Evolutionary conservation across 176 grass and related monocot genomes (phyloP).

Genomic region (Lolium rigidum): DNA sequence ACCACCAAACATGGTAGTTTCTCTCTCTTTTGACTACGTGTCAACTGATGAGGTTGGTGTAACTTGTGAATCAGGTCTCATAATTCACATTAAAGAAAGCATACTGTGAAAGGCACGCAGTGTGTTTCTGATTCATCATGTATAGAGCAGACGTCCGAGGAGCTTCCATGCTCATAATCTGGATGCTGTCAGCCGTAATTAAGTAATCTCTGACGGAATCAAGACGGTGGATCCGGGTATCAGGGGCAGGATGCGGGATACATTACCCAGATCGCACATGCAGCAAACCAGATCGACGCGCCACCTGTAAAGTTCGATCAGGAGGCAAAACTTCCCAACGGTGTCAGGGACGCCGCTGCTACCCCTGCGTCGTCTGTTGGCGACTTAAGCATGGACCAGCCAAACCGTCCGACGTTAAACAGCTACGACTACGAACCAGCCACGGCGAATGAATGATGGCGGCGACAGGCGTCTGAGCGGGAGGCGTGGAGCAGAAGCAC

Average conservation of each 20-base stretch:
- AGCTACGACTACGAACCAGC: not conserved
- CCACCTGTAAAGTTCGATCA: slow-evolving; percentile 14
- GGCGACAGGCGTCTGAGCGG: slow-evolving; percentile 11
- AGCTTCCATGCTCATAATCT: slow-evolving; percentile 1
- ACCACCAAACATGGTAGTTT: too few relatives aligned
- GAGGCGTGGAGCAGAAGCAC: slow-evolving; percentile 29
- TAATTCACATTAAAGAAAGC: not conserved
- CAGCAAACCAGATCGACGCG: not conserved
- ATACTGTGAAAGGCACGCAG: not conserved
- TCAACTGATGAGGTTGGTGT: too few relatives aligned
- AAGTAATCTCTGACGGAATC: not conserved
- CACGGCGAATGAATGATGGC: slow-evolving; percentile 31
- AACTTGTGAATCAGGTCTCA: too few relatives aligned
- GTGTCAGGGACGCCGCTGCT: not conserved
- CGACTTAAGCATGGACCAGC: not conserved
- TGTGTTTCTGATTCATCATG: not conserved
- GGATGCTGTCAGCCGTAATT: not conserved
- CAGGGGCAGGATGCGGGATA: not conserved
- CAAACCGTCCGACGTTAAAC: not conserved
- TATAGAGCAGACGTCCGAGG: not conserved
- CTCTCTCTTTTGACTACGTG: too few relatives aligned
- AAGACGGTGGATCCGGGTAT: slow-evolving; percentile 13
- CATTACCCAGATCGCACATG: not conserved
- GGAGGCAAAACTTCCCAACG: not conserved
- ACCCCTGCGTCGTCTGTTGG: not conserved